Evolutionary conservation across 495 filamentous ascomycete species (phyloP).

Genomic region (Trichoderma reesei): DNA sequence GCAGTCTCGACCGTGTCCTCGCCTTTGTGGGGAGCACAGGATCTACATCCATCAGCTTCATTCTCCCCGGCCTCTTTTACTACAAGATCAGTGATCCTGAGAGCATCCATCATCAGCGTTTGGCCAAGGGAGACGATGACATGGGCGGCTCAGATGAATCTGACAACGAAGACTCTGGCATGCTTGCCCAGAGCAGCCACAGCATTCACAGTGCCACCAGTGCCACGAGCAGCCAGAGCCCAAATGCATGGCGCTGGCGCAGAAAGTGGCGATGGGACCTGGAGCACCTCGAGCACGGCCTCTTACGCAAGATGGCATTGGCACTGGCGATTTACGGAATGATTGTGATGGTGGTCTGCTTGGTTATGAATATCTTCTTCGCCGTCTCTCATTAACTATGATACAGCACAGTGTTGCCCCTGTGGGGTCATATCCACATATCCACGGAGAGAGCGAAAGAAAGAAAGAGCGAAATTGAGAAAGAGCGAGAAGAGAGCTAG

Average conservation of each 20-base stretch:
- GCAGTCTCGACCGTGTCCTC: slow-evolving; percentile 77
- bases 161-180: slow-evolving; percentile 37
- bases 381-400: background rate
- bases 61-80: slow-evolving; percentile 91
- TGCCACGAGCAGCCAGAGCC: slow-evolving; percentile 16
- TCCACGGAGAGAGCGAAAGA: too few species aligned
- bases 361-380: slow-evolving; percentile 59
- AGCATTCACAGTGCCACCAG: slow-evolving; percentile 36
- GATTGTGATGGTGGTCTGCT: slow-evolving; percentile 80
- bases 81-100: slow-evolving; percentile 93
- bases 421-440: background rate
- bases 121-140: slow-evolving; percentile 85
- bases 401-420: background rate
- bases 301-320: slow-evolving; percentile 65
- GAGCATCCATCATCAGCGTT: slow-evolving; percentile 67
- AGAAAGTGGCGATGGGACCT: slow-evolving; percentile 37
- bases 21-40: slow-evolving; percentile 95
- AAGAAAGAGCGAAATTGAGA: background rate
- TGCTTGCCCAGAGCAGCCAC: slow-evolving; percentile 37
- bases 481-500: too few species aligned
- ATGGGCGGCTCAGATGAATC: slow-evolving; percentile 33
- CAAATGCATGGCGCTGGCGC: slow-evolving; percentile 26
- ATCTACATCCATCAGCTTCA: slow-evolving; percentile 90
- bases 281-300: slow-evolving; percentile 36
- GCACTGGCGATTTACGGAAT: slow-evolving; percentile 73